phyloP scores from a whole-genome alignment of 2,329 filamentous ascomycete genomes.

The Ophiocordyceps robertsii region DNA sequence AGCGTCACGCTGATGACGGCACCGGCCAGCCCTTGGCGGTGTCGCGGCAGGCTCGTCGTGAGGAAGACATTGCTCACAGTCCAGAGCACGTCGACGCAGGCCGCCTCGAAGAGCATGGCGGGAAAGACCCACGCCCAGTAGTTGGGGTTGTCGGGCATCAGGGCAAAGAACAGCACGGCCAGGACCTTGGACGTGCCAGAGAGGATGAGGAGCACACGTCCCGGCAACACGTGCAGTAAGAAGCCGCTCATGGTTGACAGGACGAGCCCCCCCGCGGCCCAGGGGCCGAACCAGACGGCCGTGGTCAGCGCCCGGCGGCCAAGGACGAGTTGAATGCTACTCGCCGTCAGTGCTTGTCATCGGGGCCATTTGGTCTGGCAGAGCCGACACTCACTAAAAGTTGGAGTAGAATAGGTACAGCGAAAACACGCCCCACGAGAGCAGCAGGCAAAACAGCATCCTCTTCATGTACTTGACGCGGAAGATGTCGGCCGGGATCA shows the following conservation, averaged over 20 bases:
- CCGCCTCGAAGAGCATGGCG: conserved; percentile 42
- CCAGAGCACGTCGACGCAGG: conserved; percentile 54
- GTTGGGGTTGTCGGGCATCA: conserved; percentile 35
- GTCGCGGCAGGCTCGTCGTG: conserved; percentile 45
- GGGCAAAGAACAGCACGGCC: conserved; percentile 38
- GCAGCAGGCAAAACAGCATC: conserved; percentile 39
- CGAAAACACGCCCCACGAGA: conserved; percentile 39
- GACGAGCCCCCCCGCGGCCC: conserved; percentile 44
- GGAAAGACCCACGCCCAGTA: conserved; percentile 56
- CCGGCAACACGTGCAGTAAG: conserved; percentile 41
- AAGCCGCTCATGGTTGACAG: conserved; percentile 40
- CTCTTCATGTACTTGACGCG: conserved; percentile 46
- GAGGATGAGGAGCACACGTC: conserved; percentile 36
- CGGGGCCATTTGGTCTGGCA: not conserved
- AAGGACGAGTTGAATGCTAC: conserved; percentile 38
- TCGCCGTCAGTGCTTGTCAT: not conserved
- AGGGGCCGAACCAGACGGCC: conserved; percentile 45
- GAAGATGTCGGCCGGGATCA: conserved; percentile 53
- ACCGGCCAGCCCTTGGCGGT: conserved; percentile 50
- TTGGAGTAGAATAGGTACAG: conserved; percentile 50
- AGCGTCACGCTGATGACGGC: conserved; percentile 49
- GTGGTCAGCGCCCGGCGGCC: conserved; percentile 36
- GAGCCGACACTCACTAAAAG: conserved; percentile 37
- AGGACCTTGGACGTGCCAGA: conserved; percentile 37
- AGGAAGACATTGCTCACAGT: conserved; percentile 56